Percentiles rank a stretch among this genome's conserved stretches.
phyloP scores from a whole-genome alignment of 768 basidiomycete species.

The Tylopilus balloui region DNA sequence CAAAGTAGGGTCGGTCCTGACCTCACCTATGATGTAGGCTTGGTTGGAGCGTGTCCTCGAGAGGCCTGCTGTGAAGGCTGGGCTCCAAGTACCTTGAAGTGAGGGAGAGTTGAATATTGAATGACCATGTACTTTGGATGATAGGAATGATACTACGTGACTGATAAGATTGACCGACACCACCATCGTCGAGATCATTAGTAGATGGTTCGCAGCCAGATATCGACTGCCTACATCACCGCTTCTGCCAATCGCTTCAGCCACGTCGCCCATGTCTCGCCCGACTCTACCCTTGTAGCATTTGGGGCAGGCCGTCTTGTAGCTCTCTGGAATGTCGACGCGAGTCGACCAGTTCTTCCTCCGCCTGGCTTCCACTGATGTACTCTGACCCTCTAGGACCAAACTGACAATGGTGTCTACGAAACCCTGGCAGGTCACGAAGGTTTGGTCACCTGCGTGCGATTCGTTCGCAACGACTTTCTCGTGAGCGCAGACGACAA shows the following conservation, averaged over 20 bases:
- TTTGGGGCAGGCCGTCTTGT: slow-evolving; percentile 55
- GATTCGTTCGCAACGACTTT: slow-evolving; percentile 49
- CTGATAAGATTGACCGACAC: slow-evolving; percentile 13
- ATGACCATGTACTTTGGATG: not conserved
- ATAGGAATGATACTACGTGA: slow-evolving; percentile 10
- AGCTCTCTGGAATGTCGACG: slow-evolving; percentile 56
- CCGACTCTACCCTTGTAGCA: slow-evolving; percentile 38
- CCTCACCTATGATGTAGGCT: slow-evolving; percentile 17
- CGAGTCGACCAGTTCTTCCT: slow-evolving; percentile 25
- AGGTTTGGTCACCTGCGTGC: slow-evolving; percentile 70
- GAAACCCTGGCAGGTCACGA: slow-evolving; percentile 74
- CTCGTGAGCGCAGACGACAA: slow-evolving; percentile 75
- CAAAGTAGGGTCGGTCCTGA: not conserved
- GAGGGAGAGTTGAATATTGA: not conserved
- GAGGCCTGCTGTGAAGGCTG: slow-evolving; percentile 24
- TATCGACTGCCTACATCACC: slow-evolving; percentile 39
- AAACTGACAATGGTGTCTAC: slow-evolving; percentile 49
- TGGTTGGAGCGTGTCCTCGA: slow-evolving; percentile 28
- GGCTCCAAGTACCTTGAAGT: slow-evolving; percentile 15
- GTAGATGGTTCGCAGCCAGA: slow-evolving; percentile 10
- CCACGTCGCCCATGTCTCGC: slow-evolving; percentile 36
- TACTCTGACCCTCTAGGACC: slow-evolving; percentile 36
- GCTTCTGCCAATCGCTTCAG: slow-evolving; percentile 46
- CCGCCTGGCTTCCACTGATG: not conserved
- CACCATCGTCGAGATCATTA: not conserved